Evolutionary conservation across 805 yeast genomes (phyloP), one percentile per base, ranked within the genome.

Genomic region (Diddensiella transvaalensis): DNA sequence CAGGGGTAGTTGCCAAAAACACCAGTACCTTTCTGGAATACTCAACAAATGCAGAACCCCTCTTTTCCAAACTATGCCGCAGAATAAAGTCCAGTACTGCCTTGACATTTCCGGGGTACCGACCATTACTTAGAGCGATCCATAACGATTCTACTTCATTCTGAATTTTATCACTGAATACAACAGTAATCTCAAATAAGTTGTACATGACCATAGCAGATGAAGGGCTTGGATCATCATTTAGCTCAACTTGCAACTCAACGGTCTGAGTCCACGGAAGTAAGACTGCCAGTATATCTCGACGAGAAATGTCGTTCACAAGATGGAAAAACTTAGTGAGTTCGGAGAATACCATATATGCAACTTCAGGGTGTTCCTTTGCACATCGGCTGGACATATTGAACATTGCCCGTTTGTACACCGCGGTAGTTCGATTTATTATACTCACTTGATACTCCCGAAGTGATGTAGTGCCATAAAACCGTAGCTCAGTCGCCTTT

Each of bases 241-340:
- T 41, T 4, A 52, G 47, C 5, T 73, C 73, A 3, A 66, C 57
- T 36, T 77, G 76, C 47, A 91, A 70, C 40, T 83, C 86, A 39
- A 90, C 82, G 2, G 83, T 79, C 60, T 86, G 93, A n/a, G 90
- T 79, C 97, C 98, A 93, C 1, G 99, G 97, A 6, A 87, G 70
- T 44, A 93, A 65, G 21, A 90, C 82, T 0, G 93, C 81, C 48
- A 91, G 68, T 10, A 91, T 75, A 62, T 90, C 96, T 49, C 87
- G 78, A 60, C 93, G 75, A 1, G 85, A 76, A 21, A 76, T 75
- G 44, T 72, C 71, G 35, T 75, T 70, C 44, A 83, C 83, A 40
- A 76, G 75, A 60, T 82, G 80, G 66, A 86, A 82, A 57, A 80
- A 75, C 75, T 78, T 72, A 3, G 93, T 79, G 65, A 86, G 66